These are phyloP conservation scores for Ustilago bromivora DNA, from an alignment of 1,284 basidiomycete species.

Conservation along the genomic window DNA sequence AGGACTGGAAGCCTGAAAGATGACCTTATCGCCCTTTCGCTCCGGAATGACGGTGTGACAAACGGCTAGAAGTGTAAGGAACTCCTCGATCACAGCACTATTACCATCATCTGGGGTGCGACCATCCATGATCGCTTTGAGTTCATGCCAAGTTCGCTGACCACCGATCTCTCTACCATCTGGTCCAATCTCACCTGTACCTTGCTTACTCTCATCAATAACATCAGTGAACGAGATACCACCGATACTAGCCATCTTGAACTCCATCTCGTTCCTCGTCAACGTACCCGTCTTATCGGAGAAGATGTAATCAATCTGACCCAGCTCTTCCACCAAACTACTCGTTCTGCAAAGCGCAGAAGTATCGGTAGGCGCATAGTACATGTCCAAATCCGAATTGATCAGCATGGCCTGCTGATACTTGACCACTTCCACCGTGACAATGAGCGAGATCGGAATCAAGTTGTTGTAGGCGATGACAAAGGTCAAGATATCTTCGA, in stretches of 20 bases:
- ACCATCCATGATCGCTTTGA: constrained; percentile 73
- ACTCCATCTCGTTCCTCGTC: constrained; percentile 98
- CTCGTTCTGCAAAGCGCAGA: constrained; percentile 96
- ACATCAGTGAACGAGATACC: constrained; percentile 89
- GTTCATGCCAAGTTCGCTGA: constrained; percentile 80
- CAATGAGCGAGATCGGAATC: constrained; percentile 98
- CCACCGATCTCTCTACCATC: constrained; percentile 73
- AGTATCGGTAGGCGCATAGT: constrained; percentile 92
- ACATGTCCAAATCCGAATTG: constrained; percentile 84
- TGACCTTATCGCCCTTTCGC: constrained; percentile 75
- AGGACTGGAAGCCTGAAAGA: constrained; percentile 96
- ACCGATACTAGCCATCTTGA: constrained; percentile 87
- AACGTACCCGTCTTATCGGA: constrained; percentile 98
- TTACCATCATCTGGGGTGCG: constrained; percentile 71
- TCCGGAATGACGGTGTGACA: constrained; percentile 99
- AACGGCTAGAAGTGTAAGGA: constrained; percentile 89
- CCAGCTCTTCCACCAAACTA: constrained; percentile 96
- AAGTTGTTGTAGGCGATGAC: constrained; percentile 99
- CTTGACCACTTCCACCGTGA: constrained; percentile 99
- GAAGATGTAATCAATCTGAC: constrained; percentile 98
- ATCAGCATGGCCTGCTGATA: constrained; percentile 97
- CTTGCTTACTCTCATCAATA: constrained; percentile 84
- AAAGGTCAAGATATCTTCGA: constrained; percentile 92
- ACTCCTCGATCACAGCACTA: constrained; percentile 80
- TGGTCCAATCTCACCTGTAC: constrained; percentile 70